Conservation (phyloP, 140 eudicot genomes). For the Cichorium intybus region DNA sequence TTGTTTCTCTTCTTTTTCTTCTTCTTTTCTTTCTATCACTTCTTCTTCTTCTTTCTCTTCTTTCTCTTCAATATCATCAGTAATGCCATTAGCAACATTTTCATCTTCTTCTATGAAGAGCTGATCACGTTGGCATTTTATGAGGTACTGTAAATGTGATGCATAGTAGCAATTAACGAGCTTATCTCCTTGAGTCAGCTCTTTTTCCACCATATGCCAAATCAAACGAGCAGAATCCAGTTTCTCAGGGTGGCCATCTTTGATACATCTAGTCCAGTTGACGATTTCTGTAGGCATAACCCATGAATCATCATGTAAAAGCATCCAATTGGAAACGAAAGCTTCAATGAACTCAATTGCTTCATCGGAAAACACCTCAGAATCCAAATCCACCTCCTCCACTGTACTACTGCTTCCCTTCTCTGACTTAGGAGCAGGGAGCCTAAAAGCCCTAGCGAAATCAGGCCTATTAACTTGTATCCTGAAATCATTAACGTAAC, state of each 20-base stretch:
- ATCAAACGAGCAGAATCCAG: slow-evolving; percentile 74
- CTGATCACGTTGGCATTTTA: slow-evolving; percentile 37
- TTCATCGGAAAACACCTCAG: slow-evolving; percentile 44
- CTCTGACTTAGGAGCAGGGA: slow-evolving; percentile 52
- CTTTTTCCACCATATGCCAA: slow-evolving; percentile 89
- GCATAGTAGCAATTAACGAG: slow-evolving; percentile 74
- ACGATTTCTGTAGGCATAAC: slow-evolving; percentile 49
- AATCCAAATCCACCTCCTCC: slow-evolving; percentile 48
- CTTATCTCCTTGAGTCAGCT: slow-evolving; percentile 51
- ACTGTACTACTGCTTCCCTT: slow-evolving; percentile 23
- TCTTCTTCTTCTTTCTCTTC: slow-evolving; percentile 1
- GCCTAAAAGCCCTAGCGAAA: slow-evolving; percentile 54
- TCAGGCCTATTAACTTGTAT: slow-evolving; percentile 45
- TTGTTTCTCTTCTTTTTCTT: slow-evolving; percentile 3
- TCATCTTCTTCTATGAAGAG: slow-evolving; percentile 35
- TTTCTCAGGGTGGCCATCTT: slow-evolving; percentile 77
- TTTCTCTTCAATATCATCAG: slow-evolving; percentile 11
- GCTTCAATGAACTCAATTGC: slow-evolving; percentile 47
- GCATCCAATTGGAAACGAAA: slow-evolving; percentile 67
- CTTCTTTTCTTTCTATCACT: not conserved
- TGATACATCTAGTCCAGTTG: slow-evolving; percentile 49
- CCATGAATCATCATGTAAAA: slow-evolving; percentile 68
- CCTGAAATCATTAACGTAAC: slow-evolving; percentile 50
- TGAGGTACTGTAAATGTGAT: slow-evolving; percentile 74
- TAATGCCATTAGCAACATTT: not conserved